A percentile compares a stretch with the other conserved stretches of the same genome.
phyloP scores from a whole-genome alignment of 192 early-diverging fungal species.

The Entomortierella beljakovae region DNA sequence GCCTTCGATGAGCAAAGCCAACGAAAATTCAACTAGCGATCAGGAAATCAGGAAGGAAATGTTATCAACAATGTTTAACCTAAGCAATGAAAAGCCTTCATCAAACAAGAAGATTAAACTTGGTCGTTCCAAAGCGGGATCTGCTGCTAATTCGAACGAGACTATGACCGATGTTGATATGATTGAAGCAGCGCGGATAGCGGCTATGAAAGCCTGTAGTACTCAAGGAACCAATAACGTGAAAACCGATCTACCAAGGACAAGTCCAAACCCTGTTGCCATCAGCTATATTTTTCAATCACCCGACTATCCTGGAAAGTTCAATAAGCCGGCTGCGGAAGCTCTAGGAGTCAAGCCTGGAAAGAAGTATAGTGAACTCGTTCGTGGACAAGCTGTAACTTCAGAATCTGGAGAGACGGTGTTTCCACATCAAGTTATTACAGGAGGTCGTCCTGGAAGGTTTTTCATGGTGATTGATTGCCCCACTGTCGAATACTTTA shows the following conservation, averaged over 20 bases:
- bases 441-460: slow-evolving; percentile 66
- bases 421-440: slow-evolving; percentile 77
- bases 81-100: slow-evolving; percentile 9
- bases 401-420: slow-evolving; percentile 73
- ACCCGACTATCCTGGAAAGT: slow-evolving; percentile 82
- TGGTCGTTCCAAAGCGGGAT: slow-evolving; percentile 5
- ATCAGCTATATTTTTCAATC: slow-evolving; percentile 83
- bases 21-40: neutral
- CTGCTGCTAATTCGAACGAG: slow-evolving; percentile 6
- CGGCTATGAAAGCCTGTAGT: neutral
- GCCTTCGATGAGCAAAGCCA: neutral
- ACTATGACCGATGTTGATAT: slow-evolving; percentile 25
- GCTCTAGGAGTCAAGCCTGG: slow-evolving; percentile 79
- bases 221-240: slow-evolving; percentile 2
- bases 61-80: slow-evolving; percentile 29
- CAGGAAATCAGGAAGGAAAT: slow-evolving; percentile 20
- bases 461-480: slow-evolving; percentile 80
- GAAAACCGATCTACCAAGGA: slow-evolving; percentile 52
- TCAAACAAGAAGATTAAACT: slow-evolving; percentile 26
- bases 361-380: slow-evolving; percentile 67
- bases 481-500: slow-evolving; percentile 67
- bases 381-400: slow-evolving; percentile 68
- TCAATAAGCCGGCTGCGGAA: slow-evolving; percentile 73
- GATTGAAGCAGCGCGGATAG: slow-evolving; percentile 11
- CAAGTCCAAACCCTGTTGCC: slow-evolving; percentile 60